Conservation (phyloP, 768 basidiomycete genomes). For the Tylopilus sp. region DNA sequence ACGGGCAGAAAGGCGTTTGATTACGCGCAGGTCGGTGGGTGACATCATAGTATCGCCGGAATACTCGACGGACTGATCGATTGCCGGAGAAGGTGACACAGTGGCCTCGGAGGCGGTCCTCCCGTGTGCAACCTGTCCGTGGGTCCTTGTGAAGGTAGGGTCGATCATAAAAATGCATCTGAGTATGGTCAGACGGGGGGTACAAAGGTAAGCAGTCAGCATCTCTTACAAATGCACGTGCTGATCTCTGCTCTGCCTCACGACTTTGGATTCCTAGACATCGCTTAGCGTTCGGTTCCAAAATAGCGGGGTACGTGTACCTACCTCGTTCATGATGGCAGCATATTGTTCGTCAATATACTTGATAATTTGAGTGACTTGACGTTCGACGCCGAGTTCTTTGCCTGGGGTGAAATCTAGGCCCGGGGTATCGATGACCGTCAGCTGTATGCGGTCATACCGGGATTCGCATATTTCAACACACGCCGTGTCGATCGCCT, state of each 20-base stretch:
- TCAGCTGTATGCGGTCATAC: conserved; percentile 73
- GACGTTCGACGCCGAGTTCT: conserved; percentile 76
- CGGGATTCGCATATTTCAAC: conserved; percentile 83
- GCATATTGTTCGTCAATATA: conserved; percentile 80
- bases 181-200: conserved; percentile 15
- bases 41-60: conserved; percentile 65
- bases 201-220: background rate
- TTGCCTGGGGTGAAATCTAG: conserved; percentile 70
- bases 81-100: conserved; percentile 47
- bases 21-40: conserved; percentile 74
- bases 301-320: background rate
- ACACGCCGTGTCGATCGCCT: conserved; percentile 61
- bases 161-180: conserved; percentile 88
- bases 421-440: conserved; percentile 84
- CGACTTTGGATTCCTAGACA: conserved; percentile 79
- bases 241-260: conserved; percentile 82
- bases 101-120: conserved; percentile 68
- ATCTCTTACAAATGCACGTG: conserved; percentile 79
- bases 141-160: conserved; percentile 61
- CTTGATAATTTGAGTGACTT: conserved; percentile 69
- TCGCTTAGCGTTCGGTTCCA: background rate
- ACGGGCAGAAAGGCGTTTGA: conserved; percentile 68
- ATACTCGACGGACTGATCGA: conserved; percentile 46
- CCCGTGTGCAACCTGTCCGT: conserved; percentile 44
- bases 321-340: conserved; percentile 83